These are phyloP conservation scores for Lachnellula occidentalis DNA, from an alignment of 2,329 filamentous ascomycete genomes.

Conservation along the genomic window DNA sequence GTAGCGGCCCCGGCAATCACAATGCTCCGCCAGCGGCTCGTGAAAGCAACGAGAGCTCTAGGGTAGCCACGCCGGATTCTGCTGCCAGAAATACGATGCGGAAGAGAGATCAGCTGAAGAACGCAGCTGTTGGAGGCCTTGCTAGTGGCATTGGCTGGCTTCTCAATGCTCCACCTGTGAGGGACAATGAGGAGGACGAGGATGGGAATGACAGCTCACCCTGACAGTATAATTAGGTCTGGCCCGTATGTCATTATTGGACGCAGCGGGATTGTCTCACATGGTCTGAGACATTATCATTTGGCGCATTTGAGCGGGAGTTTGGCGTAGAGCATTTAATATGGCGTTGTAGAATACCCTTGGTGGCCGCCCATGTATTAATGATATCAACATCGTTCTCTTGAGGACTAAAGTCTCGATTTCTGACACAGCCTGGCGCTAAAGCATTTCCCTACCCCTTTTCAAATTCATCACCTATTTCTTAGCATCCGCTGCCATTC, in stretches of 20 bases:
- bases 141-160: slow-evolving; percentile 65
- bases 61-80: slow-evolving; percentile 7
- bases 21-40: slow-evolving; percentile 24
- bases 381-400: neutral
- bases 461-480: slow-evolving; percentile 12
- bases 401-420: neutral
- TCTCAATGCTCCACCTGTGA: slow-evolving; percentile 44
- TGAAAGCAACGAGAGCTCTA: slow-evolving; percentile 25
- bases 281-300: neutral
- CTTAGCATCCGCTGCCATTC: slow-evolving; percentile 46
- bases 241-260: neutral
- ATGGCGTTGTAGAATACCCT: slow-evolving; percentile 4
- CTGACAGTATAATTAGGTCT: neutral
- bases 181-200: neutral
- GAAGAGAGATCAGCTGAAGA: slow-evolving; percentile 66
- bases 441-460: neutral
- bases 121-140: slow-evolving; percentile 61
- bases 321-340: neutral
- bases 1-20: slow-evolving; percentile 16
- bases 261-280: neutral
- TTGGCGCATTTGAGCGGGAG: slow-evolving; percentile 1
- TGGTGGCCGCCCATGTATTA: neutral
- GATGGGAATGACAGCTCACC: too few species aligned
- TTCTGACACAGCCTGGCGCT: neutral
- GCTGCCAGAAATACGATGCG: slow-evolving; percentile 41